Evolutionary conservation across 164 flowering plant species (phyloP), one percentile per base, ranked within the genome.

Genomic region (Liquidambar formosana): DNA sequence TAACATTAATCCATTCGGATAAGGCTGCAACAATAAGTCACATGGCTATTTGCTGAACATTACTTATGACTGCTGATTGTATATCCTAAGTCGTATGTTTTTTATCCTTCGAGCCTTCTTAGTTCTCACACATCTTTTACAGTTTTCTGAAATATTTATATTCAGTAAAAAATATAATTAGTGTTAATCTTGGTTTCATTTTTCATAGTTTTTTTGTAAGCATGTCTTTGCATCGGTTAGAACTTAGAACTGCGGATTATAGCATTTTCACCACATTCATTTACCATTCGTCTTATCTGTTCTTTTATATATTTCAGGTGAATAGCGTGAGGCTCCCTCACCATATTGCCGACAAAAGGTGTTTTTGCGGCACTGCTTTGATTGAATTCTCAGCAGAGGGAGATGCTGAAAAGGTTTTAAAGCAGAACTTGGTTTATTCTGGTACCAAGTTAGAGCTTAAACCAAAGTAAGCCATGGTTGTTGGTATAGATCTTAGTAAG

Each of bases 311-410:
- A 23, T 58, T 82, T 66, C 81, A 95, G 99, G 97, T 95, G 71
- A 87, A 85, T 67, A 88, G 97, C 73, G 87, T 95, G 64, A 89
- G 98, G 80, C 80, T 93, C 56, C 99, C 99, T 57, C 88, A 86
- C 44, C 98, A 86, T 88, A 93, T 86, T 77, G 84, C 83, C 5
- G 91, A 88, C 73, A 91, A 86, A 70, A 88, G 77, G 69, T 25
- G 79, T 28, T 91, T 93, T 63, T 89, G 89, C 77, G 98, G 99
- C 23, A 85, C 88, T 73, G 98, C 96, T 60, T 73, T 93, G 74
- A 60, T 95, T 69, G 99, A 95, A 72, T 91, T 93, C 63, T 88
- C 98, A 53, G 57, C 90, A 0, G 96, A 89, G 78, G 93, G 88
- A 76, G 97, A 90, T 71, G 95, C 90, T 12, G 82, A 73, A 51